Evolutionary conservation across 306 rosid genomes (phyloP).

Genomic region (Fragaria iinumae): DNA sequence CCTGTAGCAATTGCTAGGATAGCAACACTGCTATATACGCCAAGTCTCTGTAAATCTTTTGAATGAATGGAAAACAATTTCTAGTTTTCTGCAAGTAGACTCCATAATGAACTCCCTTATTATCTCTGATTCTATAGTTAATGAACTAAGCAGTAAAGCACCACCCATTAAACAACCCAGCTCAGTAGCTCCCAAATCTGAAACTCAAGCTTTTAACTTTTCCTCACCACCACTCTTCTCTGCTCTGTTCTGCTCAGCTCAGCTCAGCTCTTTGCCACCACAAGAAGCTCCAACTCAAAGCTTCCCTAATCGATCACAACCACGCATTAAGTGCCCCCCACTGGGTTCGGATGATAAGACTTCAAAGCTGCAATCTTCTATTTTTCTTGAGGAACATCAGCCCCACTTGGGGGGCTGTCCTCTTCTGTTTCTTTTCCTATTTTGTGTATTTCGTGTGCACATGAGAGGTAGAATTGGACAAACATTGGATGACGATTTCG

Average conservation of each 20-base stretch:
- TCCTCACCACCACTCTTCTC: background rate
- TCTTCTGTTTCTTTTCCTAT: background rate
- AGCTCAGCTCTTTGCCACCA: background rate
- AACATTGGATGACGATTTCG: too few relatives aligned
- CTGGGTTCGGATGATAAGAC: background rate
- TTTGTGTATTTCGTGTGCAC: background rate
- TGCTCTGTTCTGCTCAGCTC: background rate
- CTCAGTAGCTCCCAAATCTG: background rate
- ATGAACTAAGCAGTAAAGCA: background rate
- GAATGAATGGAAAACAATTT: too few relatives aligned
- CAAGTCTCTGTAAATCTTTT: too few relatives aligned
- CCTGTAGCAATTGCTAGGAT: too few relatives aligned
- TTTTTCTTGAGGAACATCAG: background rate
- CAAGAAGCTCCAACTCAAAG: background rate
- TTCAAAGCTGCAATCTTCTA: background rate
- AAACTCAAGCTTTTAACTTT: background rate
- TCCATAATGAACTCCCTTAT: slow-evolving; percentile 1
- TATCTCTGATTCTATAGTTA: background rate
- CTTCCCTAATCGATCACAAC: background rate
- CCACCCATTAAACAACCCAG: background rate
- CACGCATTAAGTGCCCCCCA: background rate
- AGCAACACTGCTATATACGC: too few relatives aligned
- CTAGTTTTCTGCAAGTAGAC: background rate
- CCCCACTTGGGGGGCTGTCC: background rate
- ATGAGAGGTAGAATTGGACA: background rate